Evolutionary conservation across 306 rosid genomes (phyloP).

Genomic region (Adenanthera pavonina): DNA sequence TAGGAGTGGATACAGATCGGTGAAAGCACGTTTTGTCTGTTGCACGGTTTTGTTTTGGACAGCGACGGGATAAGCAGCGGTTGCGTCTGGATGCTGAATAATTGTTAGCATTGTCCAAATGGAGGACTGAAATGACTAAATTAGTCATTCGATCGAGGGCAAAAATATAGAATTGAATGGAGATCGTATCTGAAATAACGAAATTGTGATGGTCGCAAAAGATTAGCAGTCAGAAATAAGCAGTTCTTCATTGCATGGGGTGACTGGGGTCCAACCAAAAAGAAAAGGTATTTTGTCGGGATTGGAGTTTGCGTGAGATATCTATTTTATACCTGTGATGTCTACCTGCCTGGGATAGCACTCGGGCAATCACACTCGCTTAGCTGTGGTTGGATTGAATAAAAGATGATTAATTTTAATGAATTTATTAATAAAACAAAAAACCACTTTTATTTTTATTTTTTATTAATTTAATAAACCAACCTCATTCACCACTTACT

Average conservation of each 20-base stretch:
- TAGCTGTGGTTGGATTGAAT: no score
- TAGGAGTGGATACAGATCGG: not conserved
- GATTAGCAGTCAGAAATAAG: not conserved
- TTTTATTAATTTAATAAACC: no score
- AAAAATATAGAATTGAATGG: not conserved
- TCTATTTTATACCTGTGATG: no score
- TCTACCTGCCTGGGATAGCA: no score
- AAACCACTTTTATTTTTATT: no score
- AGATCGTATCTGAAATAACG: not conserved
- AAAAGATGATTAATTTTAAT: no score
- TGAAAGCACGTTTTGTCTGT: not conserved
- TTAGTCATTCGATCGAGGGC: not conserved
- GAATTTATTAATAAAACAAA: no score
- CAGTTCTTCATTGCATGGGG: no score
- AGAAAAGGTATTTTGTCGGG: not conserved
- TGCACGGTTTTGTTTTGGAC: not conserved
- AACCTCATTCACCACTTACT: no score
- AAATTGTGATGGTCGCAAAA: not conserved
- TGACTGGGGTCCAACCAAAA: not conserved
- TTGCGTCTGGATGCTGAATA: not conserved
- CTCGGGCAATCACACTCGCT: no score
- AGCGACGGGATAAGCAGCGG: not conserved
- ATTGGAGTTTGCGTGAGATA: not conserved
- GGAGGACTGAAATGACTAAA: not conserved
- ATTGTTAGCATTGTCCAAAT: not conserved